phyloP scores from a whole-genome alignment of 2,329 filamentous ascomycete genomes.

The Ophiocordyceps camponoti-saundersi region DNA sequence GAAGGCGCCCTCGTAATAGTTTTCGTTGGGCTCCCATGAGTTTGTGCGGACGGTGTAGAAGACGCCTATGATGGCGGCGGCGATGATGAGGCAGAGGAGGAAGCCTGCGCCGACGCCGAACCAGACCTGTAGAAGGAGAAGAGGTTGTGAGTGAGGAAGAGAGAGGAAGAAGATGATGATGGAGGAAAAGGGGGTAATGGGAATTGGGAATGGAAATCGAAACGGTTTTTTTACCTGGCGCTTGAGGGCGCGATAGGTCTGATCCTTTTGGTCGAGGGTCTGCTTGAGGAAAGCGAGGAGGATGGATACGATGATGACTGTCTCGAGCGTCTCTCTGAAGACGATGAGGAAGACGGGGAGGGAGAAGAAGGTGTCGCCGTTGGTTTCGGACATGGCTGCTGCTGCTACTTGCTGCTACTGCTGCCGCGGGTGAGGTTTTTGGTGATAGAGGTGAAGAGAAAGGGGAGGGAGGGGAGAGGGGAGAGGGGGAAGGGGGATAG shows the following conservation, averaged over 20 bases:
- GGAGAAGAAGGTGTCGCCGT: slow-evolving; percentile 41
- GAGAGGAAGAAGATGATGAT: no score
- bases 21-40: slow-evolving; percentile 49
- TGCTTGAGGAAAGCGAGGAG: slow-evolving; percentile 74
- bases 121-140: slow-evolving; percentile 34
- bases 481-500: not conserved
- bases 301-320: slow-evolving; percentile 74
- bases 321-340: slow-evolving; percentile 74
- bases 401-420: not conserved
- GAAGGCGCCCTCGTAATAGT: slow-evolving; percentile 71
- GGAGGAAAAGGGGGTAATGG: slow-evolving; percentile 13
- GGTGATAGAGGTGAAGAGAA: not conserved
- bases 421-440: no score
- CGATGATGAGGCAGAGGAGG: slow-evolving; percentile 46
- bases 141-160: no score
- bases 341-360: slow-evolving; percentile 80
- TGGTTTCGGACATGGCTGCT: slow-evolving; percentile 33
- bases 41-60: slow-evolving; percentile 54
- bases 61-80: slow-evolving; percentile 50
- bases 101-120: slow-evolving; percentile 45
- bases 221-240: slow-evolving; percentile 43
- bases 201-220: slow-evolving; percentile 10
- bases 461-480: not conserved
- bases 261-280: slow-evolving; percentile 46
- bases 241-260: slow-evolving; percentile 49